Conservation (phyloP, 148 eudicot species). For the Camellia sinensis region DNA sequence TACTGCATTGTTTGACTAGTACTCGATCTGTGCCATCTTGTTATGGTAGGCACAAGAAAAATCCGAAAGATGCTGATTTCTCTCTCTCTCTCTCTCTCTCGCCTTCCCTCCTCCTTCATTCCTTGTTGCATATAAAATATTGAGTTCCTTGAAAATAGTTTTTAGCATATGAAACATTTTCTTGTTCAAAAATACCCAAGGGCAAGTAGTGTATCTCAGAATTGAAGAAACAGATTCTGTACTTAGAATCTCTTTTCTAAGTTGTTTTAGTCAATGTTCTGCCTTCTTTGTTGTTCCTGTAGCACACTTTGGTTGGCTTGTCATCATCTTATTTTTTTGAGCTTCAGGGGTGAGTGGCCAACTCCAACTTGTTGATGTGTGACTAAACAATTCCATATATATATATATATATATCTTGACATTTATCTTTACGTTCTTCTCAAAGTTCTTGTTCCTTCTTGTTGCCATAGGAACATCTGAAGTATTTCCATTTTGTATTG, state of each 20-base stretch:
- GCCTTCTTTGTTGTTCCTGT: background rate
- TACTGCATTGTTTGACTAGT: too few relatives aligned
- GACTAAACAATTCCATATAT: background rate
- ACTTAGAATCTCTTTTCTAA: background rate
- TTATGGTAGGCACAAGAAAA: too few relatives aligned
- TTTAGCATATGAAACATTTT: background rate
- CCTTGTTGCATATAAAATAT: too few relatives aligned
- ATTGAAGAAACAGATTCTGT: background rate
- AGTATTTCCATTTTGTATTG: too few relatives aligned
- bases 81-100: too few relatives aligned
- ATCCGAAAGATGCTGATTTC: too few relatives aligned
- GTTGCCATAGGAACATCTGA: too few relatives aligned
- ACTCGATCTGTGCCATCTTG: too few relatives aligned
- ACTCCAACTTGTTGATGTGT: background rate
- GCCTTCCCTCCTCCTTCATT: too few relatives aligned
- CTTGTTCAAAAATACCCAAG: background rate
- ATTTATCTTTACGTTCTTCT: background rate
- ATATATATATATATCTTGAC: background rate
- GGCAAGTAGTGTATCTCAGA: background rate
- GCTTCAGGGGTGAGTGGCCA: background rate
- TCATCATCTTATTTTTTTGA: background rate
- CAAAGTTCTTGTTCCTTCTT: constrained; percentile 1
- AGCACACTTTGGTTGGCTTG: background rate
- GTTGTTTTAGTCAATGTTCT: background rate
- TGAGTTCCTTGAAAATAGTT: background rate